These are phyloP conservation scores for Phytophthora ohioensis DNA, from an alignment of 352 stramenopile species.

Conservation along the genomic window DNA sequence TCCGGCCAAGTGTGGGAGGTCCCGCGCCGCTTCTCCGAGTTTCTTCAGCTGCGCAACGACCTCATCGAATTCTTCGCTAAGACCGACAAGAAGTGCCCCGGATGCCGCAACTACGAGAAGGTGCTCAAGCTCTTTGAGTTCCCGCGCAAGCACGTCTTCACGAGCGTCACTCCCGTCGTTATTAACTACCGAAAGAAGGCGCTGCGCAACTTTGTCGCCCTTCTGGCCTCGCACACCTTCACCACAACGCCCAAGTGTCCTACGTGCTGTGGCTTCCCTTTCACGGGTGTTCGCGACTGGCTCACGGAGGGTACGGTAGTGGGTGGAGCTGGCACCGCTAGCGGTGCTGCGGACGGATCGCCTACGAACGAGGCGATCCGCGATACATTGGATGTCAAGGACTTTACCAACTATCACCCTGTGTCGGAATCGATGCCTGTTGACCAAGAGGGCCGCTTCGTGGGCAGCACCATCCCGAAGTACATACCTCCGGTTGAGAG, in stretches of 20 bases:
- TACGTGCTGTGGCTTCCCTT: slow-evolving; percentile 76
- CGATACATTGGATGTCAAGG: slow-evolving; percentile 79
- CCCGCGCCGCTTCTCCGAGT: slow-evolving; percentile 84
- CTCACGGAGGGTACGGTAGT: slow-evolving; percentile 54
- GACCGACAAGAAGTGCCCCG: slow-evolving; percentile 77
- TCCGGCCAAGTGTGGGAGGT: slow-evolving; percentile 79
- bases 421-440: slow-evolving; percentile 56
- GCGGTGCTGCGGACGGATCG: slow-evolving; percentile 6
- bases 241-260: slow-evolving; percentile 82
- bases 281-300: slow-evolving; percentile 84
- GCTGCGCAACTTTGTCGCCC: slow-evolving; percentile 70
- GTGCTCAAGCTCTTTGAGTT: slow-evolving; percentile 86
- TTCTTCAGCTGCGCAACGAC: slow-evolving; percentile 74
- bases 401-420: slow-evolving; percentile 74
- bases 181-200: slow-evolving; percentile 87
- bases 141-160: slow-evolving; percentile 85
- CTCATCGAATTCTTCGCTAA: slow-evolving; percentile 70
- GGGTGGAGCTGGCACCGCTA: slow-evolving; percentile 1
- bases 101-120: slow-evolving; percentile 87
- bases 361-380: slow-evolving; percentile 55
- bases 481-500: slow-evolving; percentile 21
- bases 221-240: slow-evolving; percentile 87
- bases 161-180: slow-evolving; percentile 74
- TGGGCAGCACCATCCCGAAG: slow-evolving; percentile 29
- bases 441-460: slow-evolving; percentile 77